Evolutionary conservation across 2,329 filamentous ascomycete species (phyloP).

Genomic region (Lachnellula occidentalis): DNA sequence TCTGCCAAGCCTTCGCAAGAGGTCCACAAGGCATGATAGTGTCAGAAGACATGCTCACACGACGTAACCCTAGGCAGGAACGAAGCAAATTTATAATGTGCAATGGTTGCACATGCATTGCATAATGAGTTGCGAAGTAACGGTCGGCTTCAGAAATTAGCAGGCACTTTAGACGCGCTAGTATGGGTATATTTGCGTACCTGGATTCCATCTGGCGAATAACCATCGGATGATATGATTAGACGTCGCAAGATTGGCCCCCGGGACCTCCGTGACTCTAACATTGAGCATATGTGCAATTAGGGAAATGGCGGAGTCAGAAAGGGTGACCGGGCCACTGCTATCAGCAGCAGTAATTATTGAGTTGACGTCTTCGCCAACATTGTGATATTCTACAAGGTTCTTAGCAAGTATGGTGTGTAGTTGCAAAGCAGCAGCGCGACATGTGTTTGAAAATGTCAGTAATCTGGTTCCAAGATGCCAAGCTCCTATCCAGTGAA

Average conservation of each 20-base stretch:
- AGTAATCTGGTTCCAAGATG: constrained; percentile 66
- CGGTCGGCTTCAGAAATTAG: constrained; percentile 50
- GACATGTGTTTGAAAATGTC: constrained; percentile 63
- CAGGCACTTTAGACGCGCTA: constrained; percentile 1
- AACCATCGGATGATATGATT: constrained; percentile 77
- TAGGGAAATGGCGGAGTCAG: constrained; percentile 72
- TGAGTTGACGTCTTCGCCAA: constrained; percentile 64
- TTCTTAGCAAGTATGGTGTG: constrained; percentile 59
- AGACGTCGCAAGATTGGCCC: constrained; percentile 59
- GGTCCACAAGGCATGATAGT: constrained; percentile 20
- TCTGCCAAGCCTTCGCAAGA: constrained; percentile 30
- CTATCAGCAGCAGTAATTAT: constrained; percentile 74
- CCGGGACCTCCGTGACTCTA: constrained; percentile 62
- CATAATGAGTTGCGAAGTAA: constrained; percentile 59
- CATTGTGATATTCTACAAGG: constrained; percentile 60
- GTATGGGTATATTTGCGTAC: constrained; percentile 41
- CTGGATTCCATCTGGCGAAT: constrained; percentile 74
- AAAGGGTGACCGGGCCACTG: constrained; percentile 70
- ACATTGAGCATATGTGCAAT: constrained; percentile 65
- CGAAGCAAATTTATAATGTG: constrained; percentile 66
- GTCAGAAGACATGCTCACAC: constrained; percentile 8
- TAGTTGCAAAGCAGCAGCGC: constrained; percentile 68
- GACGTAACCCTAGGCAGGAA: constrained; percentile 54
- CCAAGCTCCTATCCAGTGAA: constrained; percentile 71
- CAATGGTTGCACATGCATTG: constrained; percentile 56